Conservation (phyloP, 1,284 basidiomycete genomes). For the Clitocybe nebularis region DNA sequence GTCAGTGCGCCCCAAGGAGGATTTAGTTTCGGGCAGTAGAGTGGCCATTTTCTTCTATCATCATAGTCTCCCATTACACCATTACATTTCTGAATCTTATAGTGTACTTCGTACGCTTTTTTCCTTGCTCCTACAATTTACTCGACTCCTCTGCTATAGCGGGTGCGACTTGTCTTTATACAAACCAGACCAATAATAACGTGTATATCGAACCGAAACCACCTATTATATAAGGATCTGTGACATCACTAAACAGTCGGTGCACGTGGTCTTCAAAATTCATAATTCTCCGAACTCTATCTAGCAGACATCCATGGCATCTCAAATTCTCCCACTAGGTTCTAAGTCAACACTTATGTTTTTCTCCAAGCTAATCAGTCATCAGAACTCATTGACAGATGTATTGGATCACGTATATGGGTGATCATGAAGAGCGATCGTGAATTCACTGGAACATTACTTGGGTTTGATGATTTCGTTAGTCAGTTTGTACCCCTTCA, state of each 20-base stretch:
- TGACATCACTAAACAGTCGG: not conserved
- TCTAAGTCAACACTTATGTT: conserved; percentile 6
- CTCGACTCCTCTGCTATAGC: no score
- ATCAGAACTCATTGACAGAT: conserved; percentile 88
- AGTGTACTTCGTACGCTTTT: no score
- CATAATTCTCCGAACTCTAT: not conserved
- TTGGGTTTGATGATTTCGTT: conserved; percentile 99
- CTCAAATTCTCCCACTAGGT: conserved; percentile 56
- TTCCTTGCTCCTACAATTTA: no score
- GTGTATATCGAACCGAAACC: no score
- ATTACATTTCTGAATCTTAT: no score
- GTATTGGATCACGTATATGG: conserved; percentile 93
- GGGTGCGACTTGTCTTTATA: no score
- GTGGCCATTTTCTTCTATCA: no score
- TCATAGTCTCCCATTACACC: no score
- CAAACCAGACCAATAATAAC: no score
- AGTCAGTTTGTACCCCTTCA: conserved; percentile 65
- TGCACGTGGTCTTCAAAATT: no score
- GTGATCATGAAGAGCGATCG: conserved; percentile 96
- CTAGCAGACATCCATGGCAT: conserved; percentile 37
- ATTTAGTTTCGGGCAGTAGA: conserved; percentile 78
- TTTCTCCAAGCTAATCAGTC: conserved; percentile 4
- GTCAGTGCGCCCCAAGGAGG: conserved; percentile 89
- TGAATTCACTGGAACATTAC: conserved; percentile 93
- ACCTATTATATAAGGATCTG: no score